Percentiles rank a stretch among this genome's conserved stretches.
Evolutionary conservation across 495 filamentous ascomycete species (phyloP).

Genomic region (Platismatia glauca): DNA sequence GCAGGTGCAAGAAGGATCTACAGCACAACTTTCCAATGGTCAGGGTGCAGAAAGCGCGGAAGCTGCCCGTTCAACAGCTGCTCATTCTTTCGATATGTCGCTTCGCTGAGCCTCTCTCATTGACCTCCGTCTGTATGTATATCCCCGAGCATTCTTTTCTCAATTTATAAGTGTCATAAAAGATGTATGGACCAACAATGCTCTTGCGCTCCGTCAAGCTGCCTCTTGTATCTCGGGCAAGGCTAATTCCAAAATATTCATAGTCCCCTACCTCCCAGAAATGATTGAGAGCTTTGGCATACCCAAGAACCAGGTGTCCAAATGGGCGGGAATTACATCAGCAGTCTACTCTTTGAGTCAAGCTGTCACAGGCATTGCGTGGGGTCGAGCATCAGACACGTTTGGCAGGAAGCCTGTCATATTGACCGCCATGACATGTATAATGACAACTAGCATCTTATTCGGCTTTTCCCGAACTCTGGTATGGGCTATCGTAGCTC

Average conservation of each 20-base stretch:
- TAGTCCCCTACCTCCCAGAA: slow-evolving; percentile 85
- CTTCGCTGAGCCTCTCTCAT: slow-evolving; percentile 63
- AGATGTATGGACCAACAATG: background rate
- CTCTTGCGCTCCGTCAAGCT: background rate
- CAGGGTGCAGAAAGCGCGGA: slow-evolving; percentile 19
- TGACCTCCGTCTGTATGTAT: slow-evolving; percentile 15
- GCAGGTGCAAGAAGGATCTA: background rate
- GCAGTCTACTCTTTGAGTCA: slow-evolving; percentile 67
- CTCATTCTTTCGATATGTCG: slow-evolving; percentile 60
- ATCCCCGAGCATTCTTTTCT: background rate
- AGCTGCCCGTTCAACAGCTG: slow-evolving; percentile 43
- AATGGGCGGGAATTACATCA: slow-evolving; percentile 66
- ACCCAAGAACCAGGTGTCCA: slow-evolving; percentile 60
- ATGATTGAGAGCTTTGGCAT: slow-evolving; percentile 77
- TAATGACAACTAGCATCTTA: slow-evolving; percentile 61
- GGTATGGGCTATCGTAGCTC: slow-evolving; percentile 58
- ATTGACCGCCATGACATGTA: slow-evolving; percentile 57
- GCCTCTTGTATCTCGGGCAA: background rate
- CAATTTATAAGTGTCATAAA: background rate
- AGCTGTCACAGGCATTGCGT: slow-evolving; percentile 62
- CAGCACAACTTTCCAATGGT: slow-evolving; percentile 9
- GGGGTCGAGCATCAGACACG: slow-evolving; percentile 68
- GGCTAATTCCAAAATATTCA: slow-evolving; percentile 18
- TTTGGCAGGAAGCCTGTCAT: slow-evolving; percentile 70
- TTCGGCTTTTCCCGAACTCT: slow-evolving; percentile 73